Percentiles rank a stretch among this genome's conserved stretches.
phyloP scores from a whole-genome alignment of 257 asterid species.

The Linaria vulgaris region DNA sequence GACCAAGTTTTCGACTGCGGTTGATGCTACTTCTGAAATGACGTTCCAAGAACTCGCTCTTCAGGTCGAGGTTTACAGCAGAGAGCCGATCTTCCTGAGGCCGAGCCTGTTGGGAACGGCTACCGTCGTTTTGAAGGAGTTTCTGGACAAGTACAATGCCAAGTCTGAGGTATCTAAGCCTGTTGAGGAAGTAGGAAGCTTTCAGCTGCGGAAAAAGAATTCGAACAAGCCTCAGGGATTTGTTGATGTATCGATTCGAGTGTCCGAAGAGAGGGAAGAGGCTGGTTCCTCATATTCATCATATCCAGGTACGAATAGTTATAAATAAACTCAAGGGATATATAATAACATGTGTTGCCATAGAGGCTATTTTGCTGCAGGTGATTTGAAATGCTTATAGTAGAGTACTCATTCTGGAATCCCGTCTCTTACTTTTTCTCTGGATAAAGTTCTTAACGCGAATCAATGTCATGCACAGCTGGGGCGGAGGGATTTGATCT shows the following conservation, averaged over 20 bases:
- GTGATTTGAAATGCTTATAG: too few relatives aligned
- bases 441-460: background rate
- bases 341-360: too few relatives aligned
- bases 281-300: slow-evolving; percentile 32
- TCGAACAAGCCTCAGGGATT: slow-evolving; percentile 70
- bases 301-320: slow-evolving; percentile 14
- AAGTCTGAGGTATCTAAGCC: slow-evolving; percentile 44
- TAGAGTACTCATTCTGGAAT: too few relatives aligned
- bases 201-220: slow-evolving; percentile 66
- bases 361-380: too few relatives aligned
- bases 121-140: slow-evolving; percentile 66
- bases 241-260: slow-evolving; percentile 61
- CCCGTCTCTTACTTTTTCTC: too few relatives aligned
- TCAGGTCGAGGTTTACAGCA: slow-evolving; percentile 70
- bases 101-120: slow-evolving; percentile 68
- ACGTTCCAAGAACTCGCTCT: slow-evolving; percentile 48
- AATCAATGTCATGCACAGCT: slow-evolving; percentile 34
- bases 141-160: slow-evolving; percentile 54
- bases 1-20: slow-evolving; percentile 53
- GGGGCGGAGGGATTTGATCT: slow-evolving; percentile 47
- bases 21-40: slow-evolving; percentile 46
- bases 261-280: slow-evolving; percentile 63
- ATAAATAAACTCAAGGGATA: background rate
- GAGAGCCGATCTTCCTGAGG: slow-evolving; percentile 75
- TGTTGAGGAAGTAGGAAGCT: slow-evolving; percentile 82